phyloP scores from a whole-genome alignment of 2,329 filamentous ascomycete genomes.

The Hypoxylon sp. region DNA sequence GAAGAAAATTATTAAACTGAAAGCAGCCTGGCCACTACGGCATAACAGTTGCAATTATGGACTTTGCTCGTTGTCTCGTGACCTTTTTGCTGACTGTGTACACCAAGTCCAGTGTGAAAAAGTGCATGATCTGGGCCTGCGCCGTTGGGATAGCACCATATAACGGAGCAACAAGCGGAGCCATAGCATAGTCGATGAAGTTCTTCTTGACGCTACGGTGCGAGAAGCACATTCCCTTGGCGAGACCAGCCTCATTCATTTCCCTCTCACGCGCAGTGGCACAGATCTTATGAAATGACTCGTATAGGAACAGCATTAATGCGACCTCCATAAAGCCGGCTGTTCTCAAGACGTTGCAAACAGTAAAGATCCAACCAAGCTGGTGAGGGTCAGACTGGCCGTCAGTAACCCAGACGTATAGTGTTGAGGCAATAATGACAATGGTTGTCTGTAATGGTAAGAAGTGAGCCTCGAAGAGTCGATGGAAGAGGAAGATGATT shows the following conservation, averaged over 20 bases:
- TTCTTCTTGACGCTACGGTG: slow-evolving; percentile 70
- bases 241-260: slow-evolving; percentile 75
- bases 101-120: slow-evolving; percentile 78
- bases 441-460: slow-evolving; percentile 77
- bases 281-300: slow-evolving; percentile 75
- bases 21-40: slow-evolving; percentile 55
- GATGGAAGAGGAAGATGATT: slow-evolving; percentile 72
- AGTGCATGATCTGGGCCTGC: slow-evolving; percentile 77
- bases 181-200: slow-evolving; percentile 73
- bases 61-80: slow-evolving; percentile 66
- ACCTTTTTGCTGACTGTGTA: slow-evolving; percentile 82
- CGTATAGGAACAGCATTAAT: slow-evolving; percentile 76
- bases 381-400: slow-evolving; percentile 66
- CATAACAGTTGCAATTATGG: slow-evolving; percentile 61
- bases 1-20: slow-evolving; percentile 44
- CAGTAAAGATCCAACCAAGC: slow-evolving; percentile 71
- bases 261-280: slow-evolving; percentile 73
- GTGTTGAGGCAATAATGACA: slow-evolving; percentile 72
- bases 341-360: slow-evolving; percentile 73
- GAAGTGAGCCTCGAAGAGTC: slow-evolving; percentile 82
- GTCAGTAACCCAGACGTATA: slow-evolving; percentile 71
- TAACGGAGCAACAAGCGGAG: slow-evolving; percentile 76
- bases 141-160: slow-evolving; percentile 78
- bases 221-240: slow-evolving; percentile 76
- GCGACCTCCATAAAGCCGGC: slow-evolving; percentile 74